Conservation (phyloP, 345 rosid species). For the Dovyalis caffra region DNA sequence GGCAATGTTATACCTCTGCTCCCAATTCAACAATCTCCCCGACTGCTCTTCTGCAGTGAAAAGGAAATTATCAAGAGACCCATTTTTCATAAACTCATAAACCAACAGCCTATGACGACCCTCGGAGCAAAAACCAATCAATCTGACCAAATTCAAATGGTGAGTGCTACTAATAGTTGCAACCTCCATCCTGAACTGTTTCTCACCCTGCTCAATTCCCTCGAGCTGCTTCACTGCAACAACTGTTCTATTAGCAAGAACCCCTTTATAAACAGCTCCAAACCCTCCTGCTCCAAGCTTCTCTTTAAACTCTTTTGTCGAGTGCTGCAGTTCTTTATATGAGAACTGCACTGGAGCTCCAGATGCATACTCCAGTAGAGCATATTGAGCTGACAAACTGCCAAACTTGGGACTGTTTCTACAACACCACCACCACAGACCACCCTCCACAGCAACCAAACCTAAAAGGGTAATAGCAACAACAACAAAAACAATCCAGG, state of each 20-base stretch:
- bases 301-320: constrained; percentile 28
- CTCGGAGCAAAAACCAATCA: constrained; percentile 32
- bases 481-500: constrained; percentile 38
- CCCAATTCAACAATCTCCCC: constrained; percentile 23
- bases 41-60: constrained; percentile 14
- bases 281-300: constrained; percentile 32
- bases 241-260: constrained; percentile 23
- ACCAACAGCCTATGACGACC: constrained; percentile 35
- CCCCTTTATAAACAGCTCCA: constrained; percentile 26
- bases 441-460: constrained; percentile 44
- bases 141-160: constrained; percentile 32
- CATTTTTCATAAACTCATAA: constrained; percentile 33
- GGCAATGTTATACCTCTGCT: constrained; percentile 20
- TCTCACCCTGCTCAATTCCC: constrained; percentile 35
- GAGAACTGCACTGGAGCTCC: constrained; percentile 44
- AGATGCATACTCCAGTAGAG: constrained; percentile 67
- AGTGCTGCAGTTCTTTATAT: constrained; percentile 20
- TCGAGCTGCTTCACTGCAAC: constrained; percentile 33
- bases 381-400: constrained; percentile 46
- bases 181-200: constrained; percentile 34
- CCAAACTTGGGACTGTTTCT: constrained; percentile 42
- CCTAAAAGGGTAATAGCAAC: constrained; percentile 39
- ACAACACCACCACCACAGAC: constrained; percentile 62
- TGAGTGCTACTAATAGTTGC: constrained; percentile 36
- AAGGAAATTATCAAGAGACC: constrained; percentile 28